Evolutionary conservation across 192 early-diverging fungal genomes (phyloP).

Genomic region (Entophlyctis helioformis): DNA sequence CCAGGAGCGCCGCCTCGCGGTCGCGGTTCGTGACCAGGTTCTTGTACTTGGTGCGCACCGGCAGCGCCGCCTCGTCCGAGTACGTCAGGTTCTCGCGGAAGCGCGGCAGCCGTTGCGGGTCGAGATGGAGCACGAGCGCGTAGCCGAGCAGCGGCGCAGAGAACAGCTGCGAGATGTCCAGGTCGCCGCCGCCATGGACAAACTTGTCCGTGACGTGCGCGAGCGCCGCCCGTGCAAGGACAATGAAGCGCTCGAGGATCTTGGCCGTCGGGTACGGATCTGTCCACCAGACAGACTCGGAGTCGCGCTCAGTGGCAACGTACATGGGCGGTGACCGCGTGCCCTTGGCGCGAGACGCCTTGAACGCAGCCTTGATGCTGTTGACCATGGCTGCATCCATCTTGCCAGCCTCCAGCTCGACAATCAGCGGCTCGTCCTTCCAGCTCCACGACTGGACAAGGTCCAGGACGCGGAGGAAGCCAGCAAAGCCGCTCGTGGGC

Average conservation of each 20-base stretch:
- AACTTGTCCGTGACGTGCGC: too few relatives aligned
- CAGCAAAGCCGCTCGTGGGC: too few relatives aligned
- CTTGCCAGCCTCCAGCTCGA: constrained; percentile 58
- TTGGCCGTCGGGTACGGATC: constrained; percentile 36
- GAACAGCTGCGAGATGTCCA: constrained; percentile 41
- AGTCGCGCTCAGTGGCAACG: constrained; percentile 54
- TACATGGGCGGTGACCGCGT: constrained; percentile 29
- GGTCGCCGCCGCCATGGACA: background rate
- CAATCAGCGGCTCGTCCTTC: constrained; percentile 62
- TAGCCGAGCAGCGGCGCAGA: constrained; percentile 70
- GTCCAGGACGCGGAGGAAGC: constrained; percentile 64
- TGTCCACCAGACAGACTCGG: constrained; percentile 47
- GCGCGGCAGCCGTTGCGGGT: constrained; percentile 25
- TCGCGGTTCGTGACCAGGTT: constrained; percentile 51
- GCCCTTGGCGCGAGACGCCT: background rate
- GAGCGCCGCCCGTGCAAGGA: constrained; percentile 56
- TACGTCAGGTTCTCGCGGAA: constrained; percentile 18
- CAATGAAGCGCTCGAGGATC: constrained; percentile 46
- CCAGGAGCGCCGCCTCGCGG: constrained; percentile 24
- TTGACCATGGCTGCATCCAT: constrained; percentile 21
- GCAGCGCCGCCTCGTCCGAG: constrained; percentile 5
- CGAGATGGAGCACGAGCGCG: constrained; percentile 60
- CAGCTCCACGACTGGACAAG: constrained; percentile 66
- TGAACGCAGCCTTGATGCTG: constrained; percentile 33
- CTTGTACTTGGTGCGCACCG: constrained; percentile 49